These are phyloP conservation scores for Calocera viscosa DNA, from an alignment of 768 basidiomycete genomes.

Conservation along the genomic window DNA sequence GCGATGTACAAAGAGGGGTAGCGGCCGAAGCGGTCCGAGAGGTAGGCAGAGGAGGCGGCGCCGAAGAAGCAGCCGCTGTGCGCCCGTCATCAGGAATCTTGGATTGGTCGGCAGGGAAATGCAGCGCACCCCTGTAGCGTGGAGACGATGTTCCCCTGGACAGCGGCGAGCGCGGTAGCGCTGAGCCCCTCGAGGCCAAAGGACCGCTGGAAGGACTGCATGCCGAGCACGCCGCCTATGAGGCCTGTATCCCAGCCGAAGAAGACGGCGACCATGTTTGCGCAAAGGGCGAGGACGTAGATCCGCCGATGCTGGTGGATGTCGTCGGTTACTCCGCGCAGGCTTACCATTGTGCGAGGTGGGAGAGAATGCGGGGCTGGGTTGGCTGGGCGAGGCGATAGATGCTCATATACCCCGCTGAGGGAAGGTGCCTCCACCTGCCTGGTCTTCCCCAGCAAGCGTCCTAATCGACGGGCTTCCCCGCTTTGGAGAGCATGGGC, in stretches of 20 bases:
- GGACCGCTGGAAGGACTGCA: constrained; percentile 37
- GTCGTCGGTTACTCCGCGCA: no score
- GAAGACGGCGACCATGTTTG: no score
- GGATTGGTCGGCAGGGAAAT: not conserved
- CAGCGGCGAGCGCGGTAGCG: constrained; percentile 29
- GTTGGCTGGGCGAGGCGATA: no score
- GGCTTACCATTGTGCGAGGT: no score
- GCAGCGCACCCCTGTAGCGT: constrained; percentile 37
- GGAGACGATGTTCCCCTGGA: constrained; percentile 43
- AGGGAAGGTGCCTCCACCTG: no score
- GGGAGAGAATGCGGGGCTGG: no score
- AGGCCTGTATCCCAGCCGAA: constrained; percentile 37
- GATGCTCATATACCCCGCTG: no score
- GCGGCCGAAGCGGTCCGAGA: constrained; percentile 36
- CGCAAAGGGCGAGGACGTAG: no score
- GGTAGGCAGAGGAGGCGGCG: constrained; percentile 32
- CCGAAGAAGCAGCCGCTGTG: constrained; percentile 26
- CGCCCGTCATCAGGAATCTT: not conserved
- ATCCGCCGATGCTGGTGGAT: no score
- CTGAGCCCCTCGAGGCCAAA: constrained; percentile 36
- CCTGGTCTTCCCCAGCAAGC: no score
- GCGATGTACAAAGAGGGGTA: constrained; percentile 36
- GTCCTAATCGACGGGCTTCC: no score
- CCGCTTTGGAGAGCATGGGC: no score
- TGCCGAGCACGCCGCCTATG: constrained; percentile 39